These are phyloP conservation scores for Adansonia grandidieri DNA, from an alignment of 441 rosid species.

Conservation along the genomic window DNA sequence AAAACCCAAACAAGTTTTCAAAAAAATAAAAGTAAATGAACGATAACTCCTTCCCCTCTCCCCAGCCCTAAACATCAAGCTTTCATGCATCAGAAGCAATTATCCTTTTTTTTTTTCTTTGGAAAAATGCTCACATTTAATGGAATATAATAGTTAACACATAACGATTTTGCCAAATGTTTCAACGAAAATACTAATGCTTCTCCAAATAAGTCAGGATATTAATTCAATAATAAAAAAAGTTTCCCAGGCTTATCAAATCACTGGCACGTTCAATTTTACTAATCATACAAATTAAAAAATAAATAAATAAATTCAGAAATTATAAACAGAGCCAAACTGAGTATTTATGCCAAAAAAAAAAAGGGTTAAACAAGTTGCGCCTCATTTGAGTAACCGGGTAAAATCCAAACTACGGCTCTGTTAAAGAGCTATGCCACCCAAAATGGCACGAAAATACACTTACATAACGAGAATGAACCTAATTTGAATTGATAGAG, in stretches of 20 bases:
- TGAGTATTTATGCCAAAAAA: not conserved
- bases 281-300: not conserved
- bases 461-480: not conserved
- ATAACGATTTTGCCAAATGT: not conserved
- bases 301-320: slow-evolving; percentile 6
- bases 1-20: slow-evolving; percentile 3
- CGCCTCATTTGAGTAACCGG: not conserved
- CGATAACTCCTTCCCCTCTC: not conserved
- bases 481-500: slow-evolving; percentile 21
- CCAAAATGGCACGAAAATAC: not conserved
- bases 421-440: not conserved
- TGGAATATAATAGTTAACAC: not conserved
- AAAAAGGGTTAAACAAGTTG: not conserved
- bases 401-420: not conserved
- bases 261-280: not conserved
- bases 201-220: not conserved
- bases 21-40: not conserved
- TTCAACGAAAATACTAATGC: not conserved
- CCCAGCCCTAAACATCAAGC: not conserved
- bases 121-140: not conserved
- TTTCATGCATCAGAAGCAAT: not conserved
- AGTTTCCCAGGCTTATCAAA: not conserved
- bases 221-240: not conserved
- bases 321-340: not conserved
- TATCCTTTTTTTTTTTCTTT: not conserved